Evolutionary conservation across 2,329 filamentous ascomycete genomes (phyloP).

Genomic region (Byssochlamys sp.): DNA sequence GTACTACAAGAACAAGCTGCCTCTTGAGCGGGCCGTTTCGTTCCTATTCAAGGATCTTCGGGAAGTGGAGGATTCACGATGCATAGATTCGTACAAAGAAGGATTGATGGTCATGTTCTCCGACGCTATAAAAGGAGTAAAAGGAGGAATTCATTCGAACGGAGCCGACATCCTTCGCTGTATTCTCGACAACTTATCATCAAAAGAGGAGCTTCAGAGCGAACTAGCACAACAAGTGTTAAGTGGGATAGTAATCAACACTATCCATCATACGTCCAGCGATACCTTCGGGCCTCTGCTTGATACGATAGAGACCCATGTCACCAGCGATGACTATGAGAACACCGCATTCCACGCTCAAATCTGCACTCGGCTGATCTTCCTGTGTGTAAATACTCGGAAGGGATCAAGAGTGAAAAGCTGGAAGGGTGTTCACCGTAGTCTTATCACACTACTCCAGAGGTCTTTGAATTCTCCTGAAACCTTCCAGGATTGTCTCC

Average conservation of each 20-base stretch:
- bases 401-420: conserved; percentile 64
- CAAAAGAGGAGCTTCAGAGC: conserved; percentile 19
- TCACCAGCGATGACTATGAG: conserved; percentile 24
- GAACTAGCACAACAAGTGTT: conserved; percentile 50
- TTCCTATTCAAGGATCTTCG: conserved; percentile 62
- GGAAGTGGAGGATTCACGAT: conserved; percentile 23
- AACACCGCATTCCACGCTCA: conserved; percentile 32
- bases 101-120: conserved; percentile 87
- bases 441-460: conserved; percentile 46
- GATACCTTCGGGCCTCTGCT: conserved; percentile 64
- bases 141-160: conserved; percentile 49
- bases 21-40: conserved; percentile 60
- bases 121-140: conserved; percentile 61
- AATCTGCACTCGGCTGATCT: conserved; percentile 29
- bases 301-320: conserved; percentile 49
- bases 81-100: conserved; percentile 59
- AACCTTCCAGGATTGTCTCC: conserved; percentile 17
- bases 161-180: conserved; percentile 45
- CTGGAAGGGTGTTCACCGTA: conserved; percentile 59
- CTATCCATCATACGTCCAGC: conserved; percentile 69
- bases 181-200: conserved; percentile 33
- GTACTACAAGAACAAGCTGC: conserved; percentile 60
- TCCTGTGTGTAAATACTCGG: conserved; percentile 67
- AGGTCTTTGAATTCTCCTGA: conserved; percentile 16
- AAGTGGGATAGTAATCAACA: conserved; percentile 66